phyloP scores from a whole-genome alignment of 1,284 basidiomycete species.

The Sanguinoderma infundibulare region DNA sequence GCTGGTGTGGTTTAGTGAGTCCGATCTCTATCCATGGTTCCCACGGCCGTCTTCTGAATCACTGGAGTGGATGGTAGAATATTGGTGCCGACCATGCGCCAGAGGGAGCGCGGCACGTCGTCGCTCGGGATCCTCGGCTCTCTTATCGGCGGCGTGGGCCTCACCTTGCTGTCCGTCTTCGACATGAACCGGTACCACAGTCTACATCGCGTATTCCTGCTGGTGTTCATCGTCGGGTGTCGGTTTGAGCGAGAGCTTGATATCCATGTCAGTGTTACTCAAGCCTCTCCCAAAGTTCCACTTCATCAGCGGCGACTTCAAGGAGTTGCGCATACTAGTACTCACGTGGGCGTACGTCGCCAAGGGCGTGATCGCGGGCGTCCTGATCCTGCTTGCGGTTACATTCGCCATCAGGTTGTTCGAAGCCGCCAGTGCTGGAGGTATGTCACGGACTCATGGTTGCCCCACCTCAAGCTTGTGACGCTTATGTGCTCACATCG shows the following conservation, averaged over 20 bases:
- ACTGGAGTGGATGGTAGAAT: constrained; percentile 40
- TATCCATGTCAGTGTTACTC: too few species aligned
- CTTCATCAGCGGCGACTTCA: constrained; percentile 65
- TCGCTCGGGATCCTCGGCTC: constrained; percentile 62
- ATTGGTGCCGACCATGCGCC: constrained; percentile 60
- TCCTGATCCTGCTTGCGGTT: constrained; percentile 63
- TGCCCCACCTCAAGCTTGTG: background rate
- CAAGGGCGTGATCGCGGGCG: constrained; percentile 61
- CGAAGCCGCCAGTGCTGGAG: constrained; percentile 51
- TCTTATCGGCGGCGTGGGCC: constrained; percentile 52
- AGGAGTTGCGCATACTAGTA: constrained; percentile 44
- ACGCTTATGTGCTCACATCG: background rate
- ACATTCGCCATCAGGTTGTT: constrained; percentile 62
- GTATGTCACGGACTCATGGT: constrained; percentile 35
- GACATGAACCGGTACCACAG: constrained; percentile 59
- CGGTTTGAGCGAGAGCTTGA: constrained; percentile 64
- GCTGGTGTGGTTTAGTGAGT: constrained; percentile 67
- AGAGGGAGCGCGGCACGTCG: constrained; percentile 56
- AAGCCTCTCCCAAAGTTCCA: constrained; percentile 51
- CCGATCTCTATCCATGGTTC: background rate
- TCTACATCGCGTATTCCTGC: constrained; percentile 61
- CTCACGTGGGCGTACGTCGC: constrained; percentile 61
- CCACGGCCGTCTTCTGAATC: background rate
- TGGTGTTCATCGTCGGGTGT: constrained; percentile 65
- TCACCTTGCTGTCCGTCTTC: constrained; percentile 62